Conservation (phyloP, 768 basidiomycete species). For the Lenzites betulinus region DNA sequence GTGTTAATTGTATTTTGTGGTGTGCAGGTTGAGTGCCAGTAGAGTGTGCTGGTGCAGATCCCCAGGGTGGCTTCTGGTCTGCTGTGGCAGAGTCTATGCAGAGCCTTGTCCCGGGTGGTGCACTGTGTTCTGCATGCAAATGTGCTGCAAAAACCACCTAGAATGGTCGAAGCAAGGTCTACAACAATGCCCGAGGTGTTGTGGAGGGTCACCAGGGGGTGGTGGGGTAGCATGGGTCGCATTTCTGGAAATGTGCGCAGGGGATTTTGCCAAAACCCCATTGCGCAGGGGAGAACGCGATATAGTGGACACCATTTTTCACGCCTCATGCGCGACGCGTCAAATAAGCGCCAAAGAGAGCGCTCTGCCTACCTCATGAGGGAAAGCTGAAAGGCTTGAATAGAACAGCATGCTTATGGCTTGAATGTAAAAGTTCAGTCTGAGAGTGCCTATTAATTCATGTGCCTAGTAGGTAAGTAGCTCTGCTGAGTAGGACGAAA, state of each 20-base stretch:
- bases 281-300: slow-evolving; percentile 26
- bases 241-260: slow-evolving; percentile 9
- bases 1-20: too few species aligned
- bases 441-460: slow-evolving; percentile 3
- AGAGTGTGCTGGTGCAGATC: too few species aligned
- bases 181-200: neutral
- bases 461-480: slow-evolving; percentile 8
- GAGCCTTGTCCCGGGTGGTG: neutral
- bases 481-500: neutral
- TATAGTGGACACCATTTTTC: slow-evolving; percentile 35
- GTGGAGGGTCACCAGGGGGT: neutral
- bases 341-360: slow-evolving; percentile 31
- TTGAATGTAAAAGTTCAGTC: neutral
- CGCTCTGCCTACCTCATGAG: slow-evolving; percentile 35
- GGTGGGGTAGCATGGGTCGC: slow-evolving; percentile 4
- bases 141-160: neutral
- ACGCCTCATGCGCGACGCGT: slow-evolving; percentile 29
- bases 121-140: too few species aligned
- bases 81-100: neutral
- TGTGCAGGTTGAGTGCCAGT: too few species aligned
- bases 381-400: slow-evolving; percentile 29
- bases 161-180: neutral
- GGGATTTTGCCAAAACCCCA: slow-evolving; percentile 6
- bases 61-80: too few species aligned
- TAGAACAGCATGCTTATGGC: slow-evolving; percentile 1